Conservation (phyloP, 2,329 filamentous ascomycete species). For the Alternaria conjuncta region DNA sequence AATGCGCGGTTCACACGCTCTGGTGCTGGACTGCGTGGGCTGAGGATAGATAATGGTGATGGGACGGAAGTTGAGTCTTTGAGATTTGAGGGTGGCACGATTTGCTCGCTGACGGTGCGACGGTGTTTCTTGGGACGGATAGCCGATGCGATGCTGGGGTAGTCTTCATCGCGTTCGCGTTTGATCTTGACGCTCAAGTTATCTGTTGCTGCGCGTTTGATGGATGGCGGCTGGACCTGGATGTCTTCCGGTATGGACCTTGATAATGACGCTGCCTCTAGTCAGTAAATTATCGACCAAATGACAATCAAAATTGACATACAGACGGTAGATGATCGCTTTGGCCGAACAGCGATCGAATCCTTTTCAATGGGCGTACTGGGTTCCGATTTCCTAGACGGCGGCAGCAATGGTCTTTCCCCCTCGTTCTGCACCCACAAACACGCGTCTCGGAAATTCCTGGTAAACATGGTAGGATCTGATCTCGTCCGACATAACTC, state of each 20-base stretch:
- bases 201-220: conserved; percentile 30
- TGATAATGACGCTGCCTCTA: conserved; percentile 11
- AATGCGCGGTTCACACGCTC: conserved; percentile 28
- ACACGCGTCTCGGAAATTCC: conserved; percentile 37
- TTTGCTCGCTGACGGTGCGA: conserved; percentile 27
- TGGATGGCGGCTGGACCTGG: conserved; percentile 11
- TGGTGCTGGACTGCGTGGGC: conserved; percentile 24
- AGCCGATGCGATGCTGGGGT: conserved; percentile 5
- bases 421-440: conserved; percentile 35
- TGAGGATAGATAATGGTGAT: conserved; percentile 6
- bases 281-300: conserved; percentile 18
- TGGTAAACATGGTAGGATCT: conserved; percentile 37
- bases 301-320: conserved; percentile 52
- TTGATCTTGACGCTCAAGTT: conserved; percentile 28
- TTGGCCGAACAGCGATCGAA: conserved; percentile 60
- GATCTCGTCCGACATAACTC: conserved; percentile 31
- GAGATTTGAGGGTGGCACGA: conserved; percentile 17
- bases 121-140: conserved; percentile 26
- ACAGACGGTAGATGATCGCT: conserved; percentile 68
- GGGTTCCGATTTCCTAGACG: conserved; percentile 27
- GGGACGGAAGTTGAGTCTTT: conserved; percentile 12
- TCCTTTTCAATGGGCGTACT: conserved; percentile 20
- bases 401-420: conserved; percentile 24
- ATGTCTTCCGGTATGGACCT: conserved; percentile 10
- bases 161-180: conserved; percentile 33